These are phyloP conservation scores for Eimeria praecox DNA, from an alignment of 169 alveolate genomes.

Conservation along the genomic window DNA sequence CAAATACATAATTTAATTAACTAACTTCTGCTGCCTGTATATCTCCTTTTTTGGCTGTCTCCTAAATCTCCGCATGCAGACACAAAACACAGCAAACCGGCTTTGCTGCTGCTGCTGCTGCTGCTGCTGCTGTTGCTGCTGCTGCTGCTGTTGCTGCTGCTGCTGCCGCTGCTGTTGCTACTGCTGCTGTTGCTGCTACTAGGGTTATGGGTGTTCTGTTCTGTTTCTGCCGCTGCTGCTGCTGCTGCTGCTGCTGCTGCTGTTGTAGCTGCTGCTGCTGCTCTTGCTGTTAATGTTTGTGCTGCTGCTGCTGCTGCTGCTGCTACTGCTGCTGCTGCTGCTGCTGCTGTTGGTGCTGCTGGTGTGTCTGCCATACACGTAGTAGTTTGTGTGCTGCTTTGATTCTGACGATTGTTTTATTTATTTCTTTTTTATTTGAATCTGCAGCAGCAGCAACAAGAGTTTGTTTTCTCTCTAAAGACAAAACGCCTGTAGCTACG, in stretches of 20 bases:
- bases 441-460: conserved; percentile 4
- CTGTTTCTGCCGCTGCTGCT: neutral
- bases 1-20: too few relatives aligned
- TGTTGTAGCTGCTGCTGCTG: neutral
- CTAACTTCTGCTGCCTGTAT: neutral
- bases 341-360: neutral
- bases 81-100: neutral
- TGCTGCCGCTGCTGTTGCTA: neutral
- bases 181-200: neutral
- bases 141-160: neutral
- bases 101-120: neutral
- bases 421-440: neutral
- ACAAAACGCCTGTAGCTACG: neutral
- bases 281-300: neutral
- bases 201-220: too few relatives aligned
- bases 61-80: neutral
- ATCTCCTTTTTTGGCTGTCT: neutral
- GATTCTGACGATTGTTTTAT: neutral
- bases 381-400: neutral
- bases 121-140: neutral
- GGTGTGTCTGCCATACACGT: neutral
- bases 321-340: conserved; percentile 11
- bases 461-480: neutral
- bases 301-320: neutral
- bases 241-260: conserved; percentile 18